Evolutionary conservation across 1,139 yeast species (phyloP), one percentile per base, ranked within the genome.

Genomic region (Debaryomyces fabryi): DNA sequence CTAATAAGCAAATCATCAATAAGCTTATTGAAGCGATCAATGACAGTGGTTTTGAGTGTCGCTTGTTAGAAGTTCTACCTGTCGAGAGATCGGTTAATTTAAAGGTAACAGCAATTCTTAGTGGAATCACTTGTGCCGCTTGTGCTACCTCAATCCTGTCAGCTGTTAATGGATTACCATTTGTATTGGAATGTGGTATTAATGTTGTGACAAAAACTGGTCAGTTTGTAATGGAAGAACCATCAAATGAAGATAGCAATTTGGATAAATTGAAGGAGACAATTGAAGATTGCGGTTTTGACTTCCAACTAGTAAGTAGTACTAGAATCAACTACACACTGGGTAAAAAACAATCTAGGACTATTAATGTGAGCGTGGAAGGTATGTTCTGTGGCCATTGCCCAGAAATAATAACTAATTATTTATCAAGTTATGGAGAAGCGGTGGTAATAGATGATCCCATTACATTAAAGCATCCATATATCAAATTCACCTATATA

Each of bases 371-470:
- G 47, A 72, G 72, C 37, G 74, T 87, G n/a, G 74, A 72, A 4
- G 92, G 92, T 1, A 86, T 87, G 89, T 82, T 67, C 59, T 87
- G 93, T 67, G 77, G 72, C 16, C 82, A 83, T 58, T 87, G 93
- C 59, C 93, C 93, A 1, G 79, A 76, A 27, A 61, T 75, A 2
- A 74, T 87, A 36, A 76, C 76, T 56, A 66, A 72, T 1, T 78
- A 79, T 41, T 67, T 87, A 45, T 58, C 67, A 2, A 69, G 74
- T 9, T 81, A 74, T 58, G 91, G 89, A 46, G 79, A 78, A 43
- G 81, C 85, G 0, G 68, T 81, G n/a, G 74, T 80, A 4, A 72
- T 84, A 7, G 78, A 79, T 39, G 82, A 82, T 50, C 79, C 83
- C 2, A 72, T 85, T 36, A 72, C 87, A 0, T 66, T 84, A 48